Percentiles rank a stretch among this genome's conserved stretches.
Evolutionary conservation across 805 yeast species (phyloP).

Genomic region (Wickerhamiella azymoides): DNA sequence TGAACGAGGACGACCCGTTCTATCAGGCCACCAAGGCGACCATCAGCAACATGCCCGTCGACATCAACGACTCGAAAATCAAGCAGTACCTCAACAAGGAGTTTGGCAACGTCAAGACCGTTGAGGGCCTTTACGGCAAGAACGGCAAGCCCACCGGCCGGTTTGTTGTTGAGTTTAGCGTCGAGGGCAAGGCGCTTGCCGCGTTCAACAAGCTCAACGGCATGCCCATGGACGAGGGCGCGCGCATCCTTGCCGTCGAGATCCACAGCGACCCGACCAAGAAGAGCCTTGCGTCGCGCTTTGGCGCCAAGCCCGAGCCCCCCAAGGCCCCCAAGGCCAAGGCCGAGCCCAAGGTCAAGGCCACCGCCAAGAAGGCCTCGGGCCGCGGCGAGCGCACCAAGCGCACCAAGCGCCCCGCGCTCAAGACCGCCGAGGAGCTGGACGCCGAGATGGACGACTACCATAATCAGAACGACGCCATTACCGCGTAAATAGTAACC

Average conservation of each 20-base stretch:
- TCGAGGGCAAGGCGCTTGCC: conserved; percentile 51
- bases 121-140: conserved; percentile 66
- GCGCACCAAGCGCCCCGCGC: conserved; percentile 17
- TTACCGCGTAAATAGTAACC: conserved; percentile 13
- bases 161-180: conserved; percentile 72
- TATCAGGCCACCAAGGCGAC: conserved; percentile 60
- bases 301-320: conserved; percentile 19
- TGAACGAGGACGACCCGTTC: conserved; percentile 26
- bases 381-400: conserved; percentile 19
- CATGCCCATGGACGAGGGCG: conserved; percentile 86
- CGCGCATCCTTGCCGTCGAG: conserved; percentile 60
- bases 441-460: conserved; percentile 98
- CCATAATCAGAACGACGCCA: conserved; percentile 31
- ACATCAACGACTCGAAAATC: conserved; percentile 20
- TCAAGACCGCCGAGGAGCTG: conserved; percentile 79
- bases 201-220: conserved; percentile 81
- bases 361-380: conserved; percentile 13
- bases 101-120: conserved; percentile 70
- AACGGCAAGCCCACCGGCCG: conserved; percentile 84
- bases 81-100: conserved; percentile 76
- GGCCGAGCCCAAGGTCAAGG: background rate
- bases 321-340: background rate
- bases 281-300: conserved; percentile 55
- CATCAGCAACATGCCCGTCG: conserved; percentile 50
- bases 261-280: conserved; percentile 73